These are phyloP conservation scores for Fusarium sp. DNA, from an alignment of 2,329 filamentous ascomycete genomes.

Conservation along the genomic window DNA sequence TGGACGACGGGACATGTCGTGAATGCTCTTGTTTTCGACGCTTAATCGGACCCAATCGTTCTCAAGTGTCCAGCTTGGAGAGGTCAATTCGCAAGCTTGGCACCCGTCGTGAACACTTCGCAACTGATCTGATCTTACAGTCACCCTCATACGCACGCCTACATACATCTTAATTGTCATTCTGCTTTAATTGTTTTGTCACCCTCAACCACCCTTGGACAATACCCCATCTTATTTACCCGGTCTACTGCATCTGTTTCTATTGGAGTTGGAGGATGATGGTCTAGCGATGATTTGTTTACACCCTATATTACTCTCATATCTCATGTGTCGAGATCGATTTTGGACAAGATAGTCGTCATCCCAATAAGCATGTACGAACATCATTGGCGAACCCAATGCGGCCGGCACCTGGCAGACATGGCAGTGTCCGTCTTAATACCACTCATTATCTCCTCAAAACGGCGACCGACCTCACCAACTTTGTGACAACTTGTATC, in stretches of 20 bases:
- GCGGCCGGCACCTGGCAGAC: neutral
- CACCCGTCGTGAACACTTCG: neutral
- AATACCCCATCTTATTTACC: constrained; percentile 44
- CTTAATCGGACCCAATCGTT: constrained; percentile 46
- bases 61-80: neutral
- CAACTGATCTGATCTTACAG: neutral
- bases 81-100: neutral
- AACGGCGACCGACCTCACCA: neutral
- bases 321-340: constrained; percentile 9
- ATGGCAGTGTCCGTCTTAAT: constrained; percentile 3
- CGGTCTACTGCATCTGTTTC: constrained; percentile 10
- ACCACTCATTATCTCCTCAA: constrained; percentile 3
- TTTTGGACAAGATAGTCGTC: constrained; percentile 9
- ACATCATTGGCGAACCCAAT: neutral
- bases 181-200: constrained; percentile 10
- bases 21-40: constrained; percentile 77
- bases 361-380: constrained; percentile 7
- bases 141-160: neutral
- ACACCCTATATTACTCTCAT: constrained; percentile 16
- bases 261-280: constrained; percentile 33
- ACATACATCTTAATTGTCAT: constrained; percentile 9
- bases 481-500: neutral
- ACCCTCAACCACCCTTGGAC: constrained; percentile 39
- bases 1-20: constrained; percentile 82
- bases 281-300: constrained; percentile 33